Conservation (phyloP, 192 early-diverging fungal species). For the Paraglomus brasilianum region DNA sequence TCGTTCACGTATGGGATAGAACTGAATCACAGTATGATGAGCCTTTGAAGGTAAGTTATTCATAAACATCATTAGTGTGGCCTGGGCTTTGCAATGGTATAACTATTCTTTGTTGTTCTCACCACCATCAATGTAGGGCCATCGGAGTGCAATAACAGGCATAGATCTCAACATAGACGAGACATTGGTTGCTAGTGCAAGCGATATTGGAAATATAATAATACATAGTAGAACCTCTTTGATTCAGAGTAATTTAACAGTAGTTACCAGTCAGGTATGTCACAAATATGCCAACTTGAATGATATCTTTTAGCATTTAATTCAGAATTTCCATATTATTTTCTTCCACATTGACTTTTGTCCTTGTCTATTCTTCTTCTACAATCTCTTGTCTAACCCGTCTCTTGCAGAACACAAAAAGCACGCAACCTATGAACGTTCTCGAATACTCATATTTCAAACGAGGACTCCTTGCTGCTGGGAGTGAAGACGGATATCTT, state of each 20-base stretch:
- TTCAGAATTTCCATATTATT: too few relatives aligned
- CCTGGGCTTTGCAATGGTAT: background rate
- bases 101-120: background rate
- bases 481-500: constrained; percentile 41
- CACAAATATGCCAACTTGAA: background rate
- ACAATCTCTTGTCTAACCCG: background rate
- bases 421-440: constrained; percentile 26
- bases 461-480: constrained; percentile 39
- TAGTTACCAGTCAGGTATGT: constrained; percentile 10
- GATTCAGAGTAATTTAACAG: constrained; percentile 20
- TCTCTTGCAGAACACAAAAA: background rate
- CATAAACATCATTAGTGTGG: background rate
- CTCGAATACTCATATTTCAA: constrained; percentile 43
- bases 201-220: constrained; percentile 26
- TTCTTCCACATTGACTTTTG: too few relatives aligned
- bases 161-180: constrained; percentile 33
- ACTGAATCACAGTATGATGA: constrained; percentile 22
- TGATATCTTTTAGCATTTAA: too few relatives aligned
- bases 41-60: constrained; percentile 26
- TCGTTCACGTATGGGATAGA: constrained; percentile 31
- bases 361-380: background rate
- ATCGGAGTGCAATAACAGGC: constrained; percentile 26
- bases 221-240: constrained; percentile 30
- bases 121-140: constrained; percentile 22
- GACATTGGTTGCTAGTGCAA: constrained; percentile 29